These are phyloP conservation scores for Anthostomella pinea DNA, from an alignment of 2,329 filamentous ascomycete genomes.

Conservation along the genomic window DNA sequence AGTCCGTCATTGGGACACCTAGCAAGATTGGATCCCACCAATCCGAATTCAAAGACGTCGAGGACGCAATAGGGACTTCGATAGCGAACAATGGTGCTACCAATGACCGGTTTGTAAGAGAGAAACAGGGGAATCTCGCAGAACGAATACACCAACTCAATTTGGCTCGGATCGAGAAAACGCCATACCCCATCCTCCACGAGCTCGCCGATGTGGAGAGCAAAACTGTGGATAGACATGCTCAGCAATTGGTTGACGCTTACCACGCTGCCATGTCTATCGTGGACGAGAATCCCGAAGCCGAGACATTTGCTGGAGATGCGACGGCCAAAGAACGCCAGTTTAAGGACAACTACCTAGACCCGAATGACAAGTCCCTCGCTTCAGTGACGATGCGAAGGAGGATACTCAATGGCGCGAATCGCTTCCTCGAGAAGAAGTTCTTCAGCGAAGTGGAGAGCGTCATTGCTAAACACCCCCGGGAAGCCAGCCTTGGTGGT, in stretches of 20 bases:
- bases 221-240: conserved; percentile 66
- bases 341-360: conserved; percentile 73
- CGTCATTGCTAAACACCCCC: conserved; percentile 76
- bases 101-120: conserved; percentile 73
- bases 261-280: conserved; percentile 80
- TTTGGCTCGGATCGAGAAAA: conserved; percentile 62
- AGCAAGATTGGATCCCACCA: conserved; percentile 64
- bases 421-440: conserved; percentile 73
- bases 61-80: conserved; percentile 51
- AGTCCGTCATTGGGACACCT: conserved; percentile 83
- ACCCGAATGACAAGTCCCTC: conserved; percentile 65
- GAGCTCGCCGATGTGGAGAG: conserved; percentile 74
- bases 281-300: conserved; percentile 66
- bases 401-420: conserved; percentile 76
- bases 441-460: conserved; percentile 77
- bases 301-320: conserved; percentile 57
- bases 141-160: conserved; percentile 80
- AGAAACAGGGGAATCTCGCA: conserved; percentile 80
- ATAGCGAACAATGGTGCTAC: conserved; percentile 50
- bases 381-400: conserved; percentile 68
- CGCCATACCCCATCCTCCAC: conserved; percentile 69
- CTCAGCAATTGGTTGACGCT: conserved; percentile 73
- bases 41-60: conserved; percentile 66
- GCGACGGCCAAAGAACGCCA: conserved; percentile 70
- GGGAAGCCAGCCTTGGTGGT: conserved; percentile 86